These are phyloP conservation scores for Eucalyptus curtisii DNA, from an alignment of 345 rosid species.

Conservation along the genomic window DNA sequence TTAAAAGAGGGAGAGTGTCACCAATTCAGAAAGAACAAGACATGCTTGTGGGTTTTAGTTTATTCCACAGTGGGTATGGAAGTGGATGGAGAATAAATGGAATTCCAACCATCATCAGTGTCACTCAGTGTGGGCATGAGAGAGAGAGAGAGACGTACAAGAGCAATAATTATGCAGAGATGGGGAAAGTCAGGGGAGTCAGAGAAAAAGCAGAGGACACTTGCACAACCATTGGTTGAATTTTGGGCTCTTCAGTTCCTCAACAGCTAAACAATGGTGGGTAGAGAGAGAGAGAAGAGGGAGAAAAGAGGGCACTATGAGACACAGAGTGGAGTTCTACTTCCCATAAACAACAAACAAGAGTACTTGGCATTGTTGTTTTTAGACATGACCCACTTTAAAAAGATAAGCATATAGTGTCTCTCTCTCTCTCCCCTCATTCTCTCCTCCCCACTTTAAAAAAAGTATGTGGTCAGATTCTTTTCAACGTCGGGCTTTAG, in stretches of 20 bases:
- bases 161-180: neutral
- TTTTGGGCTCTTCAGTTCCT: neutral
- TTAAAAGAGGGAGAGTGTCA: neutral
- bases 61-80: neutral
- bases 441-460: neutral
- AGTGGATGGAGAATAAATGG: neutral
- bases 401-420: neutral
- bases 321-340: neutral
- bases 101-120: neutral
- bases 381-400: neutral
- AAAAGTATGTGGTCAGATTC: constrained; percentile 6
- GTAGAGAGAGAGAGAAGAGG: neutral
- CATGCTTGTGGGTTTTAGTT: neutral
- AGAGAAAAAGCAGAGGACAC: neutral
- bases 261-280: neutral
- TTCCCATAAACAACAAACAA: neutral
- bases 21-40: neutral
- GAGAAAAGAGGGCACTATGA: neutral
- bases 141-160: neutral
- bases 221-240: neutral
- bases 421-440: neutral
- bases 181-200: neutral
- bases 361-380: neutral
- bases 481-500: neutral
- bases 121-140: neutral